Percentiles rank a stretch among this genome's conserved stretches.
Evolutionary conservation across 371 early-diverging fungal species (phyloP).

Genomic region (Lichtheimia ornata): DNA sequence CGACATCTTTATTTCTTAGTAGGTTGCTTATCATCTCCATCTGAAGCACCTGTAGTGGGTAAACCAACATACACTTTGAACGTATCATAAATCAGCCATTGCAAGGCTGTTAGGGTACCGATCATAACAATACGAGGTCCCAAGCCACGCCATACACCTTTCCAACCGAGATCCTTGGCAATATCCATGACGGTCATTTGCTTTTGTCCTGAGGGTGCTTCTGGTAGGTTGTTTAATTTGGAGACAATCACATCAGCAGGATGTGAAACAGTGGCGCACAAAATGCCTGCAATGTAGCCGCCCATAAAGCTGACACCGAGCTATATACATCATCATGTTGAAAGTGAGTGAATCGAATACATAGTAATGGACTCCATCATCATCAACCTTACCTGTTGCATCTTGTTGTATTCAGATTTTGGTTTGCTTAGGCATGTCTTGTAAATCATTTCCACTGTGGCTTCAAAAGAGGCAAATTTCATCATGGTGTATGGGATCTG

Average conservation of each 20-base stretch:
- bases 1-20: neutral
- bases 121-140: conserved; percentile 79
- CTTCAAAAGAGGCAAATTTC: conserved; percentile 92
- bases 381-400: conserved; percentile 55
- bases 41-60: conserved; percentile 24
- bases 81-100: conserved; percentile 59
- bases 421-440: conserved; percentile 66
- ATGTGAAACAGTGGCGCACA: conserved; percentile 92
- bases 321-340: conserved; percentile 7
- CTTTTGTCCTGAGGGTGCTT: conserved; percentile 35
- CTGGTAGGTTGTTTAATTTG: conserved; percentile 73
- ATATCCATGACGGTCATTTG: conserved; percentile 48
- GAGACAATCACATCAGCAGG: conserved; percentile 95
- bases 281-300: conserved; percentile 89
- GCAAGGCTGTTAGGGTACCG: conserved; percentile 69
- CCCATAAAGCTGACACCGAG: conserved; percentile 81
- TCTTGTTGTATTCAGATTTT: conserved; percentile 73
- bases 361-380: conserved; percentile 16
- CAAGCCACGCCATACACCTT: conserved; percentile 66
- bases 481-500: conserved; percentile 96
- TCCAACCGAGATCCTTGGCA: conserved; percentile 58
- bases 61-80: conserved; percentile 27
- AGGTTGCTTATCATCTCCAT: neutral
- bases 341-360: conserved; percentile 23
- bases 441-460: conserved; percentile 74